Evolutionary conservation across 2,329 filamentous ascomycete genomes (phyloP).

Genomic region (Alternaria triticina): DNA sequence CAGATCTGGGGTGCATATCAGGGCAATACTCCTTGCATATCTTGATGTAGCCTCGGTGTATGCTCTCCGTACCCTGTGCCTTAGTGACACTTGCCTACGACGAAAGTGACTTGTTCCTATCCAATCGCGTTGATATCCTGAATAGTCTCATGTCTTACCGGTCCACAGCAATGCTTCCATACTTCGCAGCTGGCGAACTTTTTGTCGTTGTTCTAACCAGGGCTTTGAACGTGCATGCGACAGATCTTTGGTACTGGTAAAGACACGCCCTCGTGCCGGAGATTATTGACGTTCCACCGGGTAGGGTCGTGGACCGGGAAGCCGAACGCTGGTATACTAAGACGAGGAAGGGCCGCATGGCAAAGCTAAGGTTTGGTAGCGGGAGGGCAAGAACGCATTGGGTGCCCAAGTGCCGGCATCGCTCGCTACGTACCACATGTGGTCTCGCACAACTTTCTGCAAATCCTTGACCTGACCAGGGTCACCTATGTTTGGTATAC

Average conservation of each 20-base stretch:
- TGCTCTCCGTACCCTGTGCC: neutral
- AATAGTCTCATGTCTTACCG: neutral
- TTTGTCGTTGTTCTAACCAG: neutral
- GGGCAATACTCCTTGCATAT: conserved; percentile 13
- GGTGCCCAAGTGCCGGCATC: conserved; percentile 10
- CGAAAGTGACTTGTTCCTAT: neutral
- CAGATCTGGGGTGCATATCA: conserved; percentile 26
- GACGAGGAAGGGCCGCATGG: neutral
- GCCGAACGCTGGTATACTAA: neutral
- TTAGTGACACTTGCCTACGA: neutral
- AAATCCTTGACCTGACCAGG: neutral
- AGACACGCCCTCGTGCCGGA: neutral
- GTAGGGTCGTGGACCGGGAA: neutral
- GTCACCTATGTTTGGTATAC: neutral
- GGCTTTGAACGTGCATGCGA: neutral
- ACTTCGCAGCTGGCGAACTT: neutral
- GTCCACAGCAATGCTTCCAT: neutral
- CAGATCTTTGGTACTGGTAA: neutral
- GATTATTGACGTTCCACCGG: neutral
- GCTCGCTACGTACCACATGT: neutral
- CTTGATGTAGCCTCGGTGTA: conserved; percentile 4
- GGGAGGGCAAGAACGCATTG: conserved; percentile 6
- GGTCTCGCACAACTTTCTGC: neutral
- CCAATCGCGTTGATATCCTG: conserved; percentile 1
- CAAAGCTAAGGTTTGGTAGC: conserved; percentile 12